Evolutionary conservation across 2,329 filamentous ascomycete genomes (phyloP).

Genomic region (Shiraia sp.): DNA sequence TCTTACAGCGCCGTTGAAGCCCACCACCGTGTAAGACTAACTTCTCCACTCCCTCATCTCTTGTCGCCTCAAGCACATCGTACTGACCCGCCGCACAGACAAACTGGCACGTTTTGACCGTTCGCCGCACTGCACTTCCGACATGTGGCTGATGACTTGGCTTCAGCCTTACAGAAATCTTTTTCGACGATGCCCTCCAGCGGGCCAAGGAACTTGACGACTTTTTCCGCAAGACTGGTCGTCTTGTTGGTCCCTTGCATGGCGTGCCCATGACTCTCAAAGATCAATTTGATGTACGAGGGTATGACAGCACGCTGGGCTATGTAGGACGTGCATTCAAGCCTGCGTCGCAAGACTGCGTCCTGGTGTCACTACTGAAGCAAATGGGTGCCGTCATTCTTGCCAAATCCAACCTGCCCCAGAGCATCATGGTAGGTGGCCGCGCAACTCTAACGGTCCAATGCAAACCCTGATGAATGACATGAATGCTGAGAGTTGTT

Average conservation of each 20-base stretch:
- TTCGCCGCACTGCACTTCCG: constrained; percentile 56
- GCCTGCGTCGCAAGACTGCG: constrained; percentile 55
- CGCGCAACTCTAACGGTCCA: not conserved
- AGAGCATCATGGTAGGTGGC: constrained; percentile 57
- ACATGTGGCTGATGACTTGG: constrained; percentile 46
- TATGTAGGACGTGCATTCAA: constrained; percentile 65
- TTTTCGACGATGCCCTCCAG: constrained; percentile 50
- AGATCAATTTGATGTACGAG: constrained; percentile 55
- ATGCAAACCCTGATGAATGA: not conserved
- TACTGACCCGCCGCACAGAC: constrained; percentile 45
- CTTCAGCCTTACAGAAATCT: constrained; percentile 51
- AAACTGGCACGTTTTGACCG: constrained; percentile 47
- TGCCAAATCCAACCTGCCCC: constrained; percentile 58
- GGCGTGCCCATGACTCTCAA: constrained; percentile 54
- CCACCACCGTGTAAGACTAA: constrained; percentile 31
- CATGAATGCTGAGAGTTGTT: constrained; percentile 43
- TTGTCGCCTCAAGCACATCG: too few species aligned
- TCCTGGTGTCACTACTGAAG: constrained; percentile 62
- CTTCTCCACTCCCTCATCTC: not conserved
- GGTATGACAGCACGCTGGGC: constrained; percentile 57
- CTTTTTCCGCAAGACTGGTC: constrained; percentile 40
- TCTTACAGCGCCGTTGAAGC: constrained; percentile 33
- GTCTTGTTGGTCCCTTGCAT: constrained; percentile 52
- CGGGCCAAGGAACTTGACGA: constrained; percentile 48
- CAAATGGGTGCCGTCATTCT: constrained; percentile 54